Percentiles rank a stretch among this genome's conserved stretches.
Conservation (phyloP, 441 rosid genomes). For the Kokia cookei region DNA sequence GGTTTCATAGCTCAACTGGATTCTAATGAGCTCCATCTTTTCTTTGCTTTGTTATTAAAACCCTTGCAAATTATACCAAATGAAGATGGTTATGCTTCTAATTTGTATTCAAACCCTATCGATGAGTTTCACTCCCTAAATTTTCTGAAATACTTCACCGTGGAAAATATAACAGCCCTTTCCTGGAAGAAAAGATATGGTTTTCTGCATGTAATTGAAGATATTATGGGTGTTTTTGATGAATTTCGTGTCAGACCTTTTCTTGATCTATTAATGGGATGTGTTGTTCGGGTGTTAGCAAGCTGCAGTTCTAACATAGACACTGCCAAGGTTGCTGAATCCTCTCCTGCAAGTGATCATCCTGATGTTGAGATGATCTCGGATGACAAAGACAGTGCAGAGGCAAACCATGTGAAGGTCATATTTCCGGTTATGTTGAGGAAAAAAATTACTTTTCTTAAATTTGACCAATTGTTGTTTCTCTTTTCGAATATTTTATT, state of each 20-base stretch:
- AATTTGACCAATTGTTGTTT: not conserved
- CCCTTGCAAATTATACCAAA: constrained; percentile 52
- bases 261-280: constrained; percentile 79
- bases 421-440: not conserved
- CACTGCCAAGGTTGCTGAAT: constrained; percentile 29
- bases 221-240: constrained; percentile 76
- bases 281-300: constrained; percentile 67
- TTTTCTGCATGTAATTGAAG: constrained; percentile 85
- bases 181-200: constrained; percentile 80
- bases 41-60: constrained; percentile 75
- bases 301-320: constrained; percentile 48
- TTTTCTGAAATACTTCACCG: constrained; percentile 51
- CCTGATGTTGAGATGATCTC: constrained; percentile 17
- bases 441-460: not conserved
- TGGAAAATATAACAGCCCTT: constrained; percentile 48
- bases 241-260: constrained; percentile 67
- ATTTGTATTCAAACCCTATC: constrained; percentile 37
- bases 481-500: not conserved
- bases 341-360: constrained; percentile 21
- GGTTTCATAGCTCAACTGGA: constrained; percentile 75
- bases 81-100: constrained; percentile 36
- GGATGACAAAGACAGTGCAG: constrained; percentile 25
- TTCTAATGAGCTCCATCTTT: constrained; percentile 65
- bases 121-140: constrained; percentile 40
- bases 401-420: constrained; percentile 40